Evolutionary conservation across 2,329 filamentous ascomycete genomes (phyloP), one percentile per base, ranked within the genome.

Genomic region (Cladosporium sp.): DNA sequence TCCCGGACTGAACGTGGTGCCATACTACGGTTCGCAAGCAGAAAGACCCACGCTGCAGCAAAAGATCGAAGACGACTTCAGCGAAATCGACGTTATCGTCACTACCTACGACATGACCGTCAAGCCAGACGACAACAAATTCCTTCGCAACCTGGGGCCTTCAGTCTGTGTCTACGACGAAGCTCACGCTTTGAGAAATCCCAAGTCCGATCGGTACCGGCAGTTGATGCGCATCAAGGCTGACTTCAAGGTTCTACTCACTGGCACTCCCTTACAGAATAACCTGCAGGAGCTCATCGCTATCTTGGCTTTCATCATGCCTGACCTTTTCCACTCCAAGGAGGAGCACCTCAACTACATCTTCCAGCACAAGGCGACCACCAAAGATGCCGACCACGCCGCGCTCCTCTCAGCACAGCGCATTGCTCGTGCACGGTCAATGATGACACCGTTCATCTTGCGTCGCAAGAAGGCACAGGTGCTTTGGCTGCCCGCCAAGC

Each of bases 371-470:
- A 97, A 96, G 74, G 91, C 94, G 14, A 93, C 91, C 62, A 91
- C 93, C 23, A 89, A 89, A 44, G 91, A 93, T 72, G 86, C 90
- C 26, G 82, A 85, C 16, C 86, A 97, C 75, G 91, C 91, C 26
- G 91, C 92, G 1, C 85, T 98, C 12, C 81, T 99, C 1, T 96
- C 95, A 26, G 89, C 88, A 53, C 92, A 97, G 76, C 89, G 95
- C 50, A 95, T 98, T 65, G 87, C 88, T 65, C 87, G 93, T 53
- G 95, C 95, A 2, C 89, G 93, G 64, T 92, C 91, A 0, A 99
- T 99, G 82, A 87, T 99, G 73, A 92, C 93, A 28, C 95, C 95
- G 0, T 99, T 99, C 75, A 95, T 99, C 63, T 82, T 99, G 2
- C 92, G 96, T 68, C 87, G 95, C 8, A 94, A 95, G 80, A 99